phyloP scores from a whole-genome alignment of 805 yeast species.

The Candida berthetii region DNA sequence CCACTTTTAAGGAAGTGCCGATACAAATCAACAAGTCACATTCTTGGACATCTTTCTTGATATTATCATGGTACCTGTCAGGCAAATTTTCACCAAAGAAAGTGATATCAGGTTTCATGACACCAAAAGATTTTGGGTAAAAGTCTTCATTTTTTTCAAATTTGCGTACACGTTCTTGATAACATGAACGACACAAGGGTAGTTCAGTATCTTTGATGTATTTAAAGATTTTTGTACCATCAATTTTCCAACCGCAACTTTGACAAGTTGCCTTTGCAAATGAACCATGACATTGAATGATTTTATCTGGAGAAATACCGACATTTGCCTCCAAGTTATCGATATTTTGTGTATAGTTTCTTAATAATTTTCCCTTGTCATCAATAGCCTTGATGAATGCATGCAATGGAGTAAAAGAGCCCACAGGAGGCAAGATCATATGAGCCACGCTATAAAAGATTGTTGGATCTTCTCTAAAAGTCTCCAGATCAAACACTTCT shows the following conservation, averaged over 20 bases:
- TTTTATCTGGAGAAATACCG: conserved; percentile 58
- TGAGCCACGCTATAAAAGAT: conserved; percentile 85
- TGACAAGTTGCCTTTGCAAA: conserved; percentile 84
- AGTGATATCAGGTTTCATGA: conserved; percentile 88
- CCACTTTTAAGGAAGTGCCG: conserved; percentile 88
- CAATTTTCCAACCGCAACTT: conserved; percentile 61
- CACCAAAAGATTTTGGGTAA: conserved; percentile 54
- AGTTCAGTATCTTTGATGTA: conserved; percentile 53
- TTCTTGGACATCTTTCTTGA: conserved; percentile 50
- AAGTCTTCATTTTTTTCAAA: conserved; percentile 20
- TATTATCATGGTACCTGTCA: conserved; percentile 51
- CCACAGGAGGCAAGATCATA: conserved; percentile 72
- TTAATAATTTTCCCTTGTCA: conserved; percentile 67
- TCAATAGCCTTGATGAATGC: conserved; percentile 69
- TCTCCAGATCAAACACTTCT: conserved; percentile 72
- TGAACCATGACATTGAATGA: conserved; percentile 91
- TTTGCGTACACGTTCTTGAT: conserved; percentile 30
- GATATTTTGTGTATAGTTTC: conserved; percentile 89
- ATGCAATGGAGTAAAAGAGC: conserved; percentile 69
- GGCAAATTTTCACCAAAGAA: conserved; percentile 89
- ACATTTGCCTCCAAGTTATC: conserved; percentile 83
- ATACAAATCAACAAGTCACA: conserved; percentile 82
- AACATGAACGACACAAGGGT: conserved; percentile 71
- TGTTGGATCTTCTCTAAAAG: conserved; percentile 71
- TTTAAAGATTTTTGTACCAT: conserved; percentile 59